These are phyloP conservation scores for Mortierella alpina DNA, from an alignment of 192 early-diverging fungal species.

Conservation along the genomic window DNA sequence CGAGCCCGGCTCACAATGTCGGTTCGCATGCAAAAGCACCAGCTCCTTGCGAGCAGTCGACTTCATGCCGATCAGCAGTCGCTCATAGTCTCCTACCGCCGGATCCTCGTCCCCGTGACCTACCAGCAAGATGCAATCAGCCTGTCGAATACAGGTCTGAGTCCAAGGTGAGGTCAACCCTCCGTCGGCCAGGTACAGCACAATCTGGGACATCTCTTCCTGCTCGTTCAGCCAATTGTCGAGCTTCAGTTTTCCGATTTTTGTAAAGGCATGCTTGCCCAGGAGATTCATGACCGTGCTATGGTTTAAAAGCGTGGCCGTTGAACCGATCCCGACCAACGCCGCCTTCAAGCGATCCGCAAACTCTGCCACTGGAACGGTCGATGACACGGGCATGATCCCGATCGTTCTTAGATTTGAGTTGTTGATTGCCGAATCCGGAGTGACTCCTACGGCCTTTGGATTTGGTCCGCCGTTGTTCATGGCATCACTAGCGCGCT, in stretches of 20 bases:
- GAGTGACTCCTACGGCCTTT: slow-evolving; percentile 39
- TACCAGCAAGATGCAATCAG: slow-evolving; percentile 96
- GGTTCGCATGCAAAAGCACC: slow-evolving; percentile 87
- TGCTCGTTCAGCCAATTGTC: slow-evolving; percentile 93
- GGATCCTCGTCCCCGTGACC: slow-evolving; percentile 92
- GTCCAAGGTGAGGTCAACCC: slow-evolving; percentile 93
- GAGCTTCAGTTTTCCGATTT: slow-evolving; percentile 93
- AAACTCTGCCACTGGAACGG: slow-evolving; percentile 91
- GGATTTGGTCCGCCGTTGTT: slow-evolving; percentile 14
- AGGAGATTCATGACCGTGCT: slow-evolving; percentile 81
- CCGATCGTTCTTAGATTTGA: slow-evolving; percentile 95
- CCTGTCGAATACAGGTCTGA: slow-evolving; percentile 93
- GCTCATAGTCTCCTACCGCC: slow-evolving; percentile 91
- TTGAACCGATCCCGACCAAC: slow-evolving; percentile 75
- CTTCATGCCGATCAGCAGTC: slow-evolving; percentile 91
- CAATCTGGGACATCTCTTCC: slow-evolving; percentile 87
- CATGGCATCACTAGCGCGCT: slow-evolving; percentile 49
- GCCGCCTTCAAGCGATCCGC: slow-evolving; percentile 83
- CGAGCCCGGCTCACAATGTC: slow-evolving; percentile 80
- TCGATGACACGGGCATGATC: slow-evolving; percentile 85
- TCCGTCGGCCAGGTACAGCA: slow-evolving; percentile 96
- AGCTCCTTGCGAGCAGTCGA: slow-evolving; percentile 98
- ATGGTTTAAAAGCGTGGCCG: slow-evolving; percentile 82
- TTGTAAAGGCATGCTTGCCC: slow-evolving; percentile 91
- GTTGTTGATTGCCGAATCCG: slow-evolving; percentile 82